Evolutionary conservation across 139 green algal genomes (phyloP), one percentile per base, ranked within the genome.

Genomic region (Ettlia oleoabundans): DNA sequence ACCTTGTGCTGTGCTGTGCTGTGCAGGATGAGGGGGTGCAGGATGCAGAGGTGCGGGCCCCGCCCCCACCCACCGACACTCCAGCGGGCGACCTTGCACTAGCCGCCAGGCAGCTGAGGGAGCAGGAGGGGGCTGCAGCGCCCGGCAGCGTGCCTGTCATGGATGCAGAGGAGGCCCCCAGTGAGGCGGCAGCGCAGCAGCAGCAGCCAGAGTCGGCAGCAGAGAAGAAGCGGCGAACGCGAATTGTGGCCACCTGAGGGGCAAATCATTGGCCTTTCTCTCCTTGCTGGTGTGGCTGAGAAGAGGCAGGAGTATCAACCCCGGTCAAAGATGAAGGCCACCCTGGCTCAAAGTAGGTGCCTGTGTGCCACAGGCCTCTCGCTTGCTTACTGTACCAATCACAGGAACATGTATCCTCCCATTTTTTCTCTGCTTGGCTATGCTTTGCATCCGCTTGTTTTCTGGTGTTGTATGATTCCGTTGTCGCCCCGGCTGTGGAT

Each of bases 61-160:
- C 67, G 9, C 68, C 53, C 37, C 68, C 79, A 10, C 79, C 79
- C 52, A 66, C 65, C 35, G 79, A 84, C 79, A 79, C 68, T 19
- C 79, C 79, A 18, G 63, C 77, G 2, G 64, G 63, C 24, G 63
- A 82, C 64, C 64, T 82, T 24, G 77, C 77, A 3, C 63, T 82
- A 33, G 77, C 77, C 2, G 77, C 77, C 43, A 61, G 76, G 77
- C 77, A 82, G 77, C 22, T 47, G 35, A 58, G 47, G 9, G 21
- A 76, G 26, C 32, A 28, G 2, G 63, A 65, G 21, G 3, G 26
- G n/a, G 40, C n/a, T 26, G 40, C n/a, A 4, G n/a, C 22, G 40
- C n/a, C 2, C 61, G 4, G 40, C 40, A 8, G 5, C 19, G 8
- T 30, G 30, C 32, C 28, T 66, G 28, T 15, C 21, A 28, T n/a